Base-by-base conservation (phyloP, 2,329 filamentous ascomycete species). In the Cytospora mali region DNA sequence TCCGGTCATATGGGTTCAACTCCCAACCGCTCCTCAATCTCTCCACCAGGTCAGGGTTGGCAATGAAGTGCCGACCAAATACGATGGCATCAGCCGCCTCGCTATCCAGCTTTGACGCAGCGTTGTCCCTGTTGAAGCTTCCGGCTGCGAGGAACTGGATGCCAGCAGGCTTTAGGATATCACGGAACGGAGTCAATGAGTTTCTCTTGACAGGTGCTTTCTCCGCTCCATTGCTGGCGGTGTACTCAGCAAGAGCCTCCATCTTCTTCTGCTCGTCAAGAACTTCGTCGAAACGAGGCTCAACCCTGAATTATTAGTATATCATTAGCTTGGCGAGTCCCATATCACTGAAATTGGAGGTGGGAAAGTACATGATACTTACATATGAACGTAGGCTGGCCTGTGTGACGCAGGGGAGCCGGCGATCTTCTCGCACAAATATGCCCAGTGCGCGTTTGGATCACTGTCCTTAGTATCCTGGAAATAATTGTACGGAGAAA, bases 91-190 rank as follows among this genome's bases (percentile, higher is more conserved):
- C 69, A 51, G 80, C 76, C 25, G 74, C 72, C n/a, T 76, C 74
- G 16, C 69, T 72, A 62, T 80, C 76, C 4, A 74, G 50, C 61
- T 81, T 66, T 71, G 82, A 75, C 1, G 74, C 76, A 0, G 75
- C 73, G 50, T 73, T 71, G 42, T 73, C 75, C 0, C 74, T 66
- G 31, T 71, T 74, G 68, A 77, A 82, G 1, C 79, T 80, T 53
- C 81, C 81, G 1, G 79, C 79, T n/a, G 85, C 68, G 4, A 87
- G 66, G 31, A 87, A 80, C 4, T 70, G 66, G 35, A 81, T 72
- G 1, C 73, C 77, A 0, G 69, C 74, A 10, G 74, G 72, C 66
- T 76, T 71, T 4, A 81, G 69, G 11, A 76, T 75, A 0, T 73
- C 64, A 0, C 78, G 72, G 72, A 81, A 81, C 23, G 73, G 72